A percentile compares a stretch with the other conserved stretches of the same genome.
These are phyloP conservation scores for Daphne laureola DNA, from an alignment of 441 rosid species.

Conservation along the genomic window DNA sequence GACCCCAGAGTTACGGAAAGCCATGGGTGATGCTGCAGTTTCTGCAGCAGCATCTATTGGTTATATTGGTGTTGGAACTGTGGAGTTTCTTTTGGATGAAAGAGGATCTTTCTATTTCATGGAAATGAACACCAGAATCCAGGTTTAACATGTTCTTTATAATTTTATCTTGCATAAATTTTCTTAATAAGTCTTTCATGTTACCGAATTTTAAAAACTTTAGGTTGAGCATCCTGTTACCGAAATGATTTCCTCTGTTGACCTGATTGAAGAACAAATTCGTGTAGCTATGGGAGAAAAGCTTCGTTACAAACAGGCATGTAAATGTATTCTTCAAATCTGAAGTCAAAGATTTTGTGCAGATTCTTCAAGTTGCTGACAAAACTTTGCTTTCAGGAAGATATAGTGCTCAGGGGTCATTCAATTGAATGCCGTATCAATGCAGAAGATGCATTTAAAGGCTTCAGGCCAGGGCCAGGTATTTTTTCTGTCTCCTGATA, in stretches of 20 bases:
- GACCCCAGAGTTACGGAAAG: constrained; percentile 85
- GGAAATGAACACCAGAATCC: constrained; percentile 99
- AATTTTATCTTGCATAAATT: constrained; percentile 10
- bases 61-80: constrained; percentile 92
- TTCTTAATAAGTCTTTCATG: constrained; percentile 8
- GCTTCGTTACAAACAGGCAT: constrained; percentile 77
- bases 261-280: constrained; percentile 94
- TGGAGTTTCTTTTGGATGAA: constrained; percentile 95
- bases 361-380: constrained; percentile 1
- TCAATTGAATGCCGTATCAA: constrained; percentile 99
- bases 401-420: constrained; percentile 89
- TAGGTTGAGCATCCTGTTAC: constrained; percentile 99
- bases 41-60: constrained; percentile 97
- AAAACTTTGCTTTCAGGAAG: constrained; percentile 51
- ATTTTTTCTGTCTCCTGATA: neutral
- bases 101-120: constrained; percentile 95
- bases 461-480: constrained; percentile 98
- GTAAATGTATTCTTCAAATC: constrained; percentile 6
- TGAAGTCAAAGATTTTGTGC: neutral
- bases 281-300: constrained; percentile 94
- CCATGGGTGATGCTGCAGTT: constrained; percentile 99
- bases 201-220: constrained; percentile 11
- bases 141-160: constrained; percentile 35
- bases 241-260: constrained; percentile 97
- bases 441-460: constrained; percentile 95